Evolutionary conservation across 495 filamentous ascomycete species (phyloP).

Genomic region (Aspergillus coremiiformis): DNA sequence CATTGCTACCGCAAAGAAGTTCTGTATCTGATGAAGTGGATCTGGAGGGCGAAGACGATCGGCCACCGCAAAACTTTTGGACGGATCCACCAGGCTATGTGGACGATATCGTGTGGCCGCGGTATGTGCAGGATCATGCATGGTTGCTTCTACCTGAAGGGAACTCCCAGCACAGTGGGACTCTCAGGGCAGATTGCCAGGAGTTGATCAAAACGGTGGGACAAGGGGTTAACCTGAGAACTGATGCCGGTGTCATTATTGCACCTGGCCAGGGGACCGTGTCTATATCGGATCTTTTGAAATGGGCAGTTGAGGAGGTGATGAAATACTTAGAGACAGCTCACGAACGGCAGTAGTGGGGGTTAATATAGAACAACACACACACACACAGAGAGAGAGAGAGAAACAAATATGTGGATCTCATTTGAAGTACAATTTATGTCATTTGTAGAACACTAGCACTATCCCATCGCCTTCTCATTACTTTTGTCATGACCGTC

Average conservation of each 20-base stretch:
- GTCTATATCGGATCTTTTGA: slow-evolving; percentile 31
- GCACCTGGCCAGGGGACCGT: slow-evolving; percentile 29
- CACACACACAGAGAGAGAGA: not conserved
- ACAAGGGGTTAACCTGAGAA: slow-evolving; percentile 26
- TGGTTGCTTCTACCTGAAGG: slow-evolving; percentile 65
- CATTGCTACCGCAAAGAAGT: slow-evolving; percentile 1
- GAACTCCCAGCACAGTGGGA: slow-evolving; percentile 38
- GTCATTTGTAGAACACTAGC: not conserved
- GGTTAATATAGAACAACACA: not conserved
- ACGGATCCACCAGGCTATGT: slow-evolving; percentile 89
- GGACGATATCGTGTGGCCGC: slow-evolving; percentile 91
- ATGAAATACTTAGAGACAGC: slow-evolving; percentile 16
- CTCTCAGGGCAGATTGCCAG: slow-evolving; percentile 6
- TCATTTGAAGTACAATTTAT: not conserved
- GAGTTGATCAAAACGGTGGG: slow-evolving; percentile 29
- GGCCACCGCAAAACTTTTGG: slow-evolving; percentile 73
- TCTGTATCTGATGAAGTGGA: slow-evolving; percentile 19
- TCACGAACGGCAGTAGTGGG: not conserved
- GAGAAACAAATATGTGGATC: not conserved
- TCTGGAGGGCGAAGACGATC: slow-evolving; percentile 32
- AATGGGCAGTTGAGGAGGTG: slow-evolving; percentile 41
- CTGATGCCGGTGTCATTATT: slow-evolving; percentile 33
- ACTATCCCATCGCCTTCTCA: not conserved
- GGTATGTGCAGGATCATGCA: slow-evolving; percentile 71
- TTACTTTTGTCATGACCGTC: not conserved